Evolutionary conservation across 371 early-diverging fungal species (phyloP).

Genomic region (Apophysomyces ossiformis): DNA sequence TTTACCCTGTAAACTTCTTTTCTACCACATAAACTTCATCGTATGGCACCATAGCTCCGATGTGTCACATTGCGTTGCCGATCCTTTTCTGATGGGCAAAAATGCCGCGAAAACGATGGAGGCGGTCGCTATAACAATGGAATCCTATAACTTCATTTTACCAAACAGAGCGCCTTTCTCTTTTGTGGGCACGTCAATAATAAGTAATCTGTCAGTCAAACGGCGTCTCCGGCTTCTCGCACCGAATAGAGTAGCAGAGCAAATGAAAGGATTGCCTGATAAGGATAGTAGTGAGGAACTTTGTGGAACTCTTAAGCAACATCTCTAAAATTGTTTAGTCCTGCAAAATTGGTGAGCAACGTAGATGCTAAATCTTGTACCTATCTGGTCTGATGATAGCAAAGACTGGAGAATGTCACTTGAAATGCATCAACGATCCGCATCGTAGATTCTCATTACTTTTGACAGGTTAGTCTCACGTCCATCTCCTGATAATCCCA

Average conservation of each 20-base stretch:
- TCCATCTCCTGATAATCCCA: no score
- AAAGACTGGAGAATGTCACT: no score
- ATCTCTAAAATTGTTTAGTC: no score
- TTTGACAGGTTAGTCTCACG: no score
- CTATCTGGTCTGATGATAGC: no score
- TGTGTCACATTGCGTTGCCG: not conserved
- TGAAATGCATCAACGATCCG: no score
- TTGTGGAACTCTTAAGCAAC: no score
- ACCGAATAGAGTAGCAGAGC: slow-evolving; percentile 1
- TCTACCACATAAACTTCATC: slow-evolving; percentile 3
- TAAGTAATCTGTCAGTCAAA: not conserved
- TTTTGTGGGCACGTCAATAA: not conserved
- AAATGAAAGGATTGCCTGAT: slow-evolving; percentile 10
- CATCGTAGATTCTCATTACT: no score
- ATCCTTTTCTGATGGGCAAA: not conserved
- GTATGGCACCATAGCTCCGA: not conserved
- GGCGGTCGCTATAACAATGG: not conserved
- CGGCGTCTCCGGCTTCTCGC: not conserved
- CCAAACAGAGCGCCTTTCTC: not conserved
- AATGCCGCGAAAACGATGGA: not conserved
- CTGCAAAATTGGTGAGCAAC: no score
- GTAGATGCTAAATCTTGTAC: no score
- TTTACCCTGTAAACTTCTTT: not conserved
- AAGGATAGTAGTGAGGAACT: not conserved
- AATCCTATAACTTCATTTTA: not conserved